Conservation (phyloP, 2,329 filamentous ascomycete species). For the Sarocladium brachiariae region DNA sequence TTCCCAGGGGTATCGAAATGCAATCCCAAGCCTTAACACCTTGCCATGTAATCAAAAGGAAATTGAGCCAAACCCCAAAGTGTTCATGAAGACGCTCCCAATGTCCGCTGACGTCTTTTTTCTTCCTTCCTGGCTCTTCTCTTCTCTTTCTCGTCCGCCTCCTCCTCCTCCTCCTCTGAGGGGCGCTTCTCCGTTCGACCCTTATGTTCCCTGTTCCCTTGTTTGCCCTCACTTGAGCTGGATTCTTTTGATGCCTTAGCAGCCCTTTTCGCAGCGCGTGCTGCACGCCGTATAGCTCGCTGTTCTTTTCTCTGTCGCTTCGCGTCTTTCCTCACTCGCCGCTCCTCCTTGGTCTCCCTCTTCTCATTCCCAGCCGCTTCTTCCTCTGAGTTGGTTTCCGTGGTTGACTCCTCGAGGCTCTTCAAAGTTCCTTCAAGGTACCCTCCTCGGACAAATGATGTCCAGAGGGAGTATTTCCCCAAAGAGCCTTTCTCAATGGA, state of each 20-base stretch:
- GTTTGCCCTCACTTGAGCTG: constrained; percentile 10
- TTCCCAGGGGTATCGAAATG: constrained; percentile 9
- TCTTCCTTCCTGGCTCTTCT: constrained; percentile 36
- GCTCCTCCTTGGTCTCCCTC: constrained; percentile 13
- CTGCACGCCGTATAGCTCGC: constrained; percentile 10
- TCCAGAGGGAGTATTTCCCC: constrained; percentile 63
- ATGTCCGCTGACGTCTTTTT: constrained; percentile 31
- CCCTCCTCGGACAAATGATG: constrained; percentile 78
- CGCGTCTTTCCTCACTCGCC: constrained; percentile 18
- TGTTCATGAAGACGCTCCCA: constrained; percentile 15
- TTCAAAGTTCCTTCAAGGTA: constrained; percentile 64
- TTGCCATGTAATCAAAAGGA: constrained; percentile 2
- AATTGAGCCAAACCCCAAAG: neutral
- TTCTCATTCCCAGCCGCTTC: neutral
- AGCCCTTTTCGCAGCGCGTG: constrained; percentile 14
- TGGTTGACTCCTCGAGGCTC: constrained; percentile 19
- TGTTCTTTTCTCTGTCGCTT: constrained; percentile 21
- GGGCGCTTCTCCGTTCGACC: constrained; percentile 18
- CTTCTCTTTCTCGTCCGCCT: constrained; percentile 39
- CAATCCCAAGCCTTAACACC: constrained; percentile 10
- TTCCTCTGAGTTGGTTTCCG: constrained; percentile 13
- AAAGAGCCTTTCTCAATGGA: constrained; percentile 46
- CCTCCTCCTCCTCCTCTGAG: constrained; percentile 19
- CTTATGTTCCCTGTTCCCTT: constrained; percentile 11
- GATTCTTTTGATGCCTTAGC: constrained; percentile 2